phyloP scores from a whole-genome alignment of 2,329 filamentous ascomycete genomes.

The Ophiognomonia clavigignenti-juglandacearum region DNA sequence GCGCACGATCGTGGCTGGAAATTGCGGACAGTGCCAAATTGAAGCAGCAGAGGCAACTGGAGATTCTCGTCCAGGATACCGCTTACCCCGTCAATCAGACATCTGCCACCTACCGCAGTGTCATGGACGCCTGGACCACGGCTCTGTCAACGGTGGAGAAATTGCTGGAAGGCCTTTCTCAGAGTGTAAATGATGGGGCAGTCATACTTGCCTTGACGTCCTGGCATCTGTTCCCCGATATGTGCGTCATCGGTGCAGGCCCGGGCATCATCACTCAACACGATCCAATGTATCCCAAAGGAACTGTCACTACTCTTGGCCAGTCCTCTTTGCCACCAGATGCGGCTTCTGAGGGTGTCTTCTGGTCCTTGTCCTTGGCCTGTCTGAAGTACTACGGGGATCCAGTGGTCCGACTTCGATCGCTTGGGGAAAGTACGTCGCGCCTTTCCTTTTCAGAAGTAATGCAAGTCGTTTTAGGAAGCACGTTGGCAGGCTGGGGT shows the following conservation, averaged over 20 bases:
- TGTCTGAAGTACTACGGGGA: slow-evolving; percentile 1
- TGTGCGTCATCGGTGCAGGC: slow-evolving; percentile 15
- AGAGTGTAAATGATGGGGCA: slow-evolving; percentile 20
- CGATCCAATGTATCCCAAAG: neutral
- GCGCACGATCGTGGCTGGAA: slow-evolving; percentile 31
- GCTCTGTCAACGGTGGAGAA: slow-evolving; percentile 24
- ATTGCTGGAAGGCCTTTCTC: slow-evolving; percentile 24
- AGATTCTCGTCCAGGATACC: slow-evolving; percentile 26
- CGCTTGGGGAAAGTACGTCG: too few relatives aligned
- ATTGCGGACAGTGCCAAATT: slow-evolving; percentile 25
- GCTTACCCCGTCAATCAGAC: slow-evolving; percentile 19
- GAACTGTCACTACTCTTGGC: neutral
- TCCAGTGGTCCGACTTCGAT: neutral
- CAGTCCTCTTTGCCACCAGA: neutral
- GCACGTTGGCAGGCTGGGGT: too few relatives aligned
- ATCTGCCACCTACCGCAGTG: slow-evolving; percentile 22
- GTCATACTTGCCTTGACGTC: slow-evolving; percentile 25
- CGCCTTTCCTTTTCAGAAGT: too few relatives aligned
- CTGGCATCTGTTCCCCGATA: slow-evolving; percentile 32
- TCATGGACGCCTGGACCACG: slow-evolving; percentile 24
- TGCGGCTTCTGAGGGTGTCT: neutral
- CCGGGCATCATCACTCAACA: neutral
- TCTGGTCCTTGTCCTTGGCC: neutral
- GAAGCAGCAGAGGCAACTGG: slow-evolving; percentile 23
- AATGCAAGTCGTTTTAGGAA: too few relatives aligned